Conservation (phyloP, 73 alveolate genomes). For the Tetrahymena elliotti region DNA sequence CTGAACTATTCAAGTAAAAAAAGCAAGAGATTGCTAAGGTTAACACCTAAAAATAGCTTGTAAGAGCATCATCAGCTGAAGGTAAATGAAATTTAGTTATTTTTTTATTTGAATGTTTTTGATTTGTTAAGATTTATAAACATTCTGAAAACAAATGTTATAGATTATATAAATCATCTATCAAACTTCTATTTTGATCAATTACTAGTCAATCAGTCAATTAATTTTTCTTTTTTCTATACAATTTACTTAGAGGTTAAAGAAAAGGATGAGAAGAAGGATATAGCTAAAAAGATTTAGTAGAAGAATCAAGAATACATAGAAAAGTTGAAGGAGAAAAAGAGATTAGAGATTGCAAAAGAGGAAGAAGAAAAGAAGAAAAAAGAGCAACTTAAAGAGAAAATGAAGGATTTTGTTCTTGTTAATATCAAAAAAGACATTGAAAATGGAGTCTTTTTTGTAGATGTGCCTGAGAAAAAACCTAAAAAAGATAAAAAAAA, state of each 20-base stretch:
- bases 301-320: not conserved
- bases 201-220: not conserved
- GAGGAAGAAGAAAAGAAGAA: constrained; percentile 21
- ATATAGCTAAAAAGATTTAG: not conserved
- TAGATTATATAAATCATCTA: too few relatives aligned
- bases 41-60: not conserved
- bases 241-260: not conserved
- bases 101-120: not conserved
- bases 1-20: not conserved
- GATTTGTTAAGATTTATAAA: not conserved
- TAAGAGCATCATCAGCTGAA: not conserved
- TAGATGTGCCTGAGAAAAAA: not conserved
- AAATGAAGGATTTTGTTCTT: constrained; percentile 17
- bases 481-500: not conserved
- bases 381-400: constrained; percentile 2
- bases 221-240: not conserved
- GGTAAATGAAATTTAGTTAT: not conserved
- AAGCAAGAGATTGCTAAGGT: not conserved
- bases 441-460: not conserved
- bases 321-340: constrained; percentile 6
- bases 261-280: not conserved
- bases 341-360: constrained; percentile 4
- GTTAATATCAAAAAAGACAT: constrained; percentile 7
- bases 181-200: not conserved
- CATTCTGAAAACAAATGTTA: too few relatives aligned